Conservation (phyloP, 805 yeast species). For the Candida pseudofarinosa region DNA sequence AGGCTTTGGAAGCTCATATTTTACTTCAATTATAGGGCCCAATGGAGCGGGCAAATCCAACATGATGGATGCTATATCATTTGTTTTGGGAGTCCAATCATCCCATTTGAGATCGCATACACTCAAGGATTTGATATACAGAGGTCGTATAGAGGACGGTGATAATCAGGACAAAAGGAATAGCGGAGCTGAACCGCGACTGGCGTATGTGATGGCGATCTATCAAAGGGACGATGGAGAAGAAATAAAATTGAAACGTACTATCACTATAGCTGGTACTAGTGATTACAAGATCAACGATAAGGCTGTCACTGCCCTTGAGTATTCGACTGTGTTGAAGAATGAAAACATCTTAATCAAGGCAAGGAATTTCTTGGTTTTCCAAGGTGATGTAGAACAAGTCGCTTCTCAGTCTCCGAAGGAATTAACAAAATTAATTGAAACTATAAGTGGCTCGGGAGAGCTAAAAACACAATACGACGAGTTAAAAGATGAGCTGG, state of each 20-base stretch:
- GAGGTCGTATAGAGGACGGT: conserved; percentile 44
- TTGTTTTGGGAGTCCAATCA: conserved; percentile 83
- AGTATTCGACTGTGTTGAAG: conserved; percentile 64
- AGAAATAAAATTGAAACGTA: conserved; percentile 57
- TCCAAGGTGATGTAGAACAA: conserved; percentile 95
- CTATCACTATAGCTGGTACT: conserved; percentile 53
- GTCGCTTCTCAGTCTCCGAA: conserved; percentile 82
- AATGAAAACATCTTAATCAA: conserved; percentile 78
- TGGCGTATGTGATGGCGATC: conserved; percentile 74
- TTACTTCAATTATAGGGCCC: conserved; percentile 95
- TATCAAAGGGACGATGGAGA: conserved; percentile 65
- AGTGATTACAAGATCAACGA: conserved; percentile 69
- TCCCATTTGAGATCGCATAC: conserved; percentile 70
- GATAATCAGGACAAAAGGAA: conserved; percentile 12
- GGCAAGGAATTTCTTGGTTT: conserved; percentile 88
- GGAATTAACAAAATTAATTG: conserved; percentile 71
- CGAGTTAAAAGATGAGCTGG: conserved; percentile 55
- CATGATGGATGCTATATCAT: conserved; percentile 95
- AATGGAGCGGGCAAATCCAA: conserved; percentile 98
- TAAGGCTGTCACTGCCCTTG: conserved; percentile 53
- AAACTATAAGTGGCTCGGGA: conserved; percentile 77
- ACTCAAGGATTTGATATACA: conserved; percentile 72
- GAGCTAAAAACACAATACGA: conserved; percentile 70
- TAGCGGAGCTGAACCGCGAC: conserved; percentile 34
- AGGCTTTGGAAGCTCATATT: conserved; percentile 78